These are phyloP conservation scores for Roridomyces roridus DNA, from an alignment of 768 basidiomycete genomes.

Conservation along the genomic window DNA sequence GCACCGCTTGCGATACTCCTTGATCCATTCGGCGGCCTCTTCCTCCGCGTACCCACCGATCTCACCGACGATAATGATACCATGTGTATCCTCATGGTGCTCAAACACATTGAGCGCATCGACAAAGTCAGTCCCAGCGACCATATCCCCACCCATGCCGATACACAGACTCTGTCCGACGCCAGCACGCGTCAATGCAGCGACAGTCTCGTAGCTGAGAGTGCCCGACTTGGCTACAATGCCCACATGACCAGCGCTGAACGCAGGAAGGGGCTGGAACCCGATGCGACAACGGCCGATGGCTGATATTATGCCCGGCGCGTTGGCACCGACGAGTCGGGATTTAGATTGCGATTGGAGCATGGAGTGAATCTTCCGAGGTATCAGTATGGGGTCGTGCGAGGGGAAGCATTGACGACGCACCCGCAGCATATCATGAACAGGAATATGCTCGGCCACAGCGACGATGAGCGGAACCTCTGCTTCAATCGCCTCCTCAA, in stretches of 20 bases:
- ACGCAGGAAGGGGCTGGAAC: slow-evolving; percentile 21
- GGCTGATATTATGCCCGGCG: slow-evolving; percentile 20
- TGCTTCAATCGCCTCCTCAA: slow-evolving; percentile 24
- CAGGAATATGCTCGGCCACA: slow-evolving; percentile 22
- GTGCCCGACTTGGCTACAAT: slow-evolving; percentile 21
- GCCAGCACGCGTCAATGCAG: slow-evolving; percentile 16
- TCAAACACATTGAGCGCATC: slow-evolving; percentile 19
- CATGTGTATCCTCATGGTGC: slow-evolving; percentile 13
- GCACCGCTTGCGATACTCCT: background rate
- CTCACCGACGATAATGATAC: slow-evolving; percentile 19
- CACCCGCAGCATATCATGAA: too few relatives aligned
- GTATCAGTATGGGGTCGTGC: too few relatives aligned
- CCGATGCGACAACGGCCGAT: slow-evolving; percentile 22
- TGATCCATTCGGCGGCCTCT: slow-evolving; percentile 20
- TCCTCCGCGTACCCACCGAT: slow-evolving; percentile 19
- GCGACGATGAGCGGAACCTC: slow-evolving; percentile 22
- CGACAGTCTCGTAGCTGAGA: slow-evolving; percentile 21
- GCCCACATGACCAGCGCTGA: slow-evolving; percentile 11
- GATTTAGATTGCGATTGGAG: slow-evolving; percentile 14
- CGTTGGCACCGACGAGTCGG: slow-evolving; percentile 21
- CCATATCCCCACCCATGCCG: slow-evolving; percentile 21
- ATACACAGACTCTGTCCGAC: slow-evolving; percentile 24
- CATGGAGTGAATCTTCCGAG: slow-evolving; percentile 21
- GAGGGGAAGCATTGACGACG: too few relatives aligned
- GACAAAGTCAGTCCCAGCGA: slow-evolving; percentile 23